These are phyloP conservation scores for Podospora pseudopauciseta DNA, from an alignment of 495 filamentous ascomycete species.

Conservation along the genomic window DNA sequence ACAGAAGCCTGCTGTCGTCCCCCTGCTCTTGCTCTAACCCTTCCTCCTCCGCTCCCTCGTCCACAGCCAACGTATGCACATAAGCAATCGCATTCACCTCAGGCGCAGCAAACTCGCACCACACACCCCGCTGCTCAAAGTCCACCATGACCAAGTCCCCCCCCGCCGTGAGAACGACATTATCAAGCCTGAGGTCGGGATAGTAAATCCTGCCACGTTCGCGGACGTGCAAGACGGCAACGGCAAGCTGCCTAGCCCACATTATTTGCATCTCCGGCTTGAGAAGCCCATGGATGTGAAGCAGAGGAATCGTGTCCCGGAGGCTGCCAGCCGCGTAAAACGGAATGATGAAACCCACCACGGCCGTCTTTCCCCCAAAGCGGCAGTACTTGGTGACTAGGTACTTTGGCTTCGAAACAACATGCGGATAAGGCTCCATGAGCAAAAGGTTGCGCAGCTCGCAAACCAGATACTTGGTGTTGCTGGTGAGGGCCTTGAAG, in stretches of 20 bases:
- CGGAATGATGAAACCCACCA: slow-evolving; percentile 45
- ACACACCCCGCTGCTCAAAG: slow-evolving; percentile 52
- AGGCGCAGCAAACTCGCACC: slow-evolving; percentile 49
- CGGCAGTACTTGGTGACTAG: slow-evolving; percentile 44
- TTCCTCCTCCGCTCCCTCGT: slow-evolving; percentile 21
- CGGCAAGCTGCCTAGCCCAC: slow-evolving; percentile 45
- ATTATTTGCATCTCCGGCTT: slow-evolving; percentile 35
- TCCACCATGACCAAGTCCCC: slow-evolving; percentile 47
- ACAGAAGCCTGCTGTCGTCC: slow-evolving; percentile 22
- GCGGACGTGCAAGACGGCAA: slow-evolving; percentile 39
- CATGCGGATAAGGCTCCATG: slow-evolving; percentile 41
- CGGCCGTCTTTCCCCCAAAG: slow-evolving; percentile 44
- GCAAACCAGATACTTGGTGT: slow-evolving; percentile 46
- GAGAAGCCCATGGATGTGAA: slow-evolving; percentile 39
- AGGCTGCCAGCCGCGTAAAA: slow-evolving; percentile 43
- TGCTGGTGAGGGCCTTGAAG: slow-evolving; percentile 48
- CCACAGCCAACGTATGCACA: slow-evolving; percentile 36
- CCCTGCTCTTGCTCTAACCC: not conserved
- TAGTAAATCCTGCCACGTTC: slow-evolving; percentile 41
- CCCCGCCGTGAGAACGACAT: slow-evolving; percentile 41
- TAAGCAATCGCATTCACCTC: slow-evolving; percentile 51
- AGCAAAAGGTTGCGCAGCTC: slow-evolving; percentile 45
- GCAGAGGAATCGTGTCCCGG: slow-evolving; percentile 40
- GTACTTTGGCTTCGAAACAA: slow-evolving; percentile 41
- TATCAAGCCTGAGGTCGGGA: slow-evolving; percentile 49